Percentiles rank a stretch among this genome's conserved stretches.
Evolutionary conservation across 805 yeast species (phyloP).

Genomic region (Komagataella mondaviorum): DNA sequence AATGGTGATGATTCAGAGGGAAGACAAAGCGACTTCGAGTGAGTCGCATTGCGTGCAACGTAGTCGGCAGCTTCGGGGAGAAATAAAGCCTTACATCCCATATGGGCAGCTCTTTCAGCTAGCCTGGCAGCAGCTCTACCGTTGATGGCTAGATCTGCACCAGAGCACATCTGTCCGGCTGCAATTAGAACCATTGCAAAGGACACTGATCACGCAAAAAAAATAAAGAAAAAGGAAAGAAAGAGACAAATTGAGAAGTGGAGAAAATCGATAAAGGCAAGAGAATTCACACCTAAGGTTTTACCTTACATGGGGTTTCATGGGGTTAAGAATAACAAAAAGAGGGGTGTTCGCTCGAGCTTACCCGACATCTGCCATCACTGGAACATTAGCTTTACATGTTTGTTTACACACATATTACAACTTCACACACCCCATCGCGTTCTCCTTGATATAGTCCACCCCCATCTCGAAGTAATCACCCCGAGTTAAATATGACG

Average conservation of each 20-base stretch:
- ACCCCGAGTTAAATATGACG: slow-evolving; percentile 41
- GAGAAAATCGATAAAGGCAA: not conserved
- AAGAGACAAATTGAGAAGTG: not conserved
- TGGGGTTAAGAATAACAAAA: not conserved
- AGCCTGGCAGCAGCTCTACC: slow-evolving; percentile 44
- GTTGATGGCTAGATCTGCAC: slow-evolving; percentile 46
- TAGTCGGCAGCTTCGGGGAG: slow-evolving; percentile 94
- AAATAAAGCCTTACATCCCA: slow-evolving; percentile 57
- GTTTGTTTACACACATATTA: slow-evolving; percentile 1
- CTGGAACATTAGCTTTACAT: not conserved
- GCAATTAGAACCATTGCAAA: slow-evolving; percentile 46
- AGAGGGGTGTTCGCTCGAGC: not conserved
- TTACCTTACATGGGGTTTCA: not conserved
- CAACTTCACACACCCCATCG: slow-evolving; percentile 35
- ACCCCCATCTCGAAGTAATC: slow-evolving; percentile 86
- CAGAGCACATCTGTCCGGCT: slow-evolving; percentile 78
- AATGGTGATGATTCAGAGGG: slow-evolving; percentile 27
- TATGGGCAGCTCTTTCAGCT: slow-evolving; percentile 46
- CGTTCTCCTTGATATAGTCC: slow-evolving; percentile 81
- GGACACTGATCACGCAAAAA: slow-evolving; percentile 1
- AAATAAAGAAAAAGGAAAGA: slow-evolving; percentile 19
- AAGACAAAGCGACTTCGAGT: slow-evolving; percentile 48
- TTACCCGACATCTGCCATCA: not conserved
- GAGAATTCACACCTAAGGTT: not conserved
- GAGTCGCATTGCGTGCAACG: slow-evolving; percentile 54